A percentile compares a stretch with the other conserved stretches of the same genome.
phyloP scores from a whole-genome alignment of 148 eudicot genomes.

The Agrostemma githago region DNA sequence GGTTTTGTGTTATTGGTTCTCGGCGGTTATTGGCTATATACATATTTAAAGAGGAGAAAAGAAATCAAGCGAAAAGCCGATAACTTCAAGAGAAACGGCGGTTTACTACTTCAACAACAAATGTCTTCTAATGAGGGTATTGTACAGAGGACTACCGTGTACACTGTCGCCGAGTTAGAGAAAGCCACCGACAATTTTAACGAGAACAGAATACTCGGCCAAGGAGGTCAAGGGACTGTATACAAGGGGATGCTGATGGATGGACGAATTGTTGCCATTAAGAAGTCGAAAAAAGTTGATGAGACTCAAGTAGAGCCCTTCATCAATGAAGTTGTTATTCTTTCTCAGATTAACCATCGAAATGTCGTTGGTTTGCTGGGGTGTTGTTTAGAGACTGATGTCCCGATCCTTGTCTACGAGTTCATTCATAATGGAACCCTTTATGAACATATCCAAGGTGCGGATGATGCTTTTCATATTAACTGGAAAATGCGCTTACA shows the following conservation, averaged over 20 bases:
- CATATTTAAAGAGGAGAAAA: slow-evolving; percentile 1
- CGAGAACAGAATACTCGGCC: slow-evolving; percentile 19
- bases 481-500: slow-evolving; percentile 18
- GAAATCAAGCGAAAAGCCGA: slow-evolving; percentile 2
- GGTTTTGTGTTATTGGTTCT: slow-evolving; percentile 2
- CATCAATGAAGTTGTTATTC: slow-evolving; percentile 19
- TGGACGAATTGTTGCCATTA: slow-evolving; percentile 19
- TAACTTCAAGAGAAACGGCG: slow-evolving; percentile 17
- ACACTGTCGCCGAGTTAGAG: slow-evolving; percentile 4
- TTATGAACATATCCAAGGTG: slow-evolving; percentile 16
- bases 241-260: slow-evolving; percentile 15
- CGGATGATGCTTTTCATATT: slow-evolving; percentile 2
- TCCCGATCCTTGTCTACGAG: slow-evolving; percentile 19
- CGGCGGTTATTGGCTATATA: slow-evolving; percentile 9
- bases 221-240: slow-evolving; percentile 21
- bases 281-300: slow-evolving; percentile 14
- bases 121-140: slow-evolving; percentile 6
- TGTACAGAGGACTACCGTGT: slow-evolving; percentile 9
- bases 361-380: slow-evolving; percentile 20
- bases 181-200: slow-evolving; percentile 11
- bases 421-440: slow-evolving; percentile 19
- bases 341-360: slow-evolving; percentile 21
- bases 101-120: slow-evolving; percentile 15
- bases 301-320: slow-evolving; percentile 18
- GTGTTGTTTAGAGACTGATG: slow-evolving; percentile 26